Percentiles rank a stretch among this genome's conserved stretches.
These are phyloP conservation scores for Aspergillus pseudotamarii DNA, from an alignment of 2,329 filamentous ascomycete genomes.

Conservation along the genomic window DNA sequence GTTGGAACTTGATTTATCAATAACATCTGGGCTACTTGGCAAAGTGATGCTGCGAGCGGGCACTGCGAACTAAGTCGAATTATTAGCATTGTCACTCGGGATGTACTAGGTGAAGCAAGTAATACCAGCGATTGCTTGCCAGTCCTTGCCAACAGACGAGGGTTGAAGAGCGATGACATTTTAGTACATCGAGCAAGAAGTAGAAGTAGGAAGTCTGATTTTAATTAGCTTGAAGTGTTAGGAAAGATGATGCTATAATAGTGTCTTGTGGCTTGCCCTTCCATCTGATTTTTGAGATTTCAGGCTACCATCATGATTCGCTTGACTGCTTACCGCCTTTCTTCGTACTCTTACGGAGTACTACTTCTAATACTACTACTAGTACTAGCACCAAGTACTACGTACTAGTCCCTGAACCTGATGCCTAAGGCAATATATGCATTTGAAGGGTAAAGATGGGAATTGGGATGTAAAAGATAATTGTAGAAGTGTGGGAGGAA, in stretches of 20 bases:
- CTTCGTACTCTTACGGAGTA: neutral
- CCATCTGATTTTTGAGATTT: neutral
- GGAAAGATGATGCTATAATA: neutral
- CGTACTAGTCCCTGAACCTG: neutral
- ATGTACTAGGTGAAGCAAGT: neutral
- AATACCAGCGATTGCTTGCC: constrained; percentile 18
- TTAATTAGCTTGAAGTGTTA: neutral
- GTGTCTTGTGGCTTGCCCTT: neutral
- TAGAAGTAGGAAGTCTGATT: neutral
- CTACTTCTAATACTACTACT: too few species aligned
- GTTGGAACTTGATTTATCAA: neutral
- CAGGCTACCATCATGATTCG: neutral
- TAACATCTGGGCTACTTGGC: neutral
- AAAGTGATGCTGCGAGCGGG: constrained; percentile 11
- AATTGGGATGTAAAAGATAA: neutral
- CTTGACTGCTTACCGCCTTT: neutral
- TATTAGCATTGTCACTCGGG: neutral
- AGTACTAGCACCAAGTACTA: too few species aligned
- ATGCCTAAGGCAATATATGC: neutral
- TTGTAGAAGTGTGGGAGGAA: neutral
- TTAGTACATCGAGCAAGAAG: neutral
- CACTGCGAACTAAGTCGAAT: constrained; percentile 5
- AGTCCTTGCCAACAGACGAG: constrained; percentile 4
- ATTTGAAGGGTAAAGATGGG: neutral
- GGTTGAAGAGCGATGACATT: constrained; percentile 12